A percentile compares a stretch with the other conserved stretches of the same genome.
Evolutionary conservation across 257 asterid species (phyloP).

Genomic region (Plantago elongata): DNA sequence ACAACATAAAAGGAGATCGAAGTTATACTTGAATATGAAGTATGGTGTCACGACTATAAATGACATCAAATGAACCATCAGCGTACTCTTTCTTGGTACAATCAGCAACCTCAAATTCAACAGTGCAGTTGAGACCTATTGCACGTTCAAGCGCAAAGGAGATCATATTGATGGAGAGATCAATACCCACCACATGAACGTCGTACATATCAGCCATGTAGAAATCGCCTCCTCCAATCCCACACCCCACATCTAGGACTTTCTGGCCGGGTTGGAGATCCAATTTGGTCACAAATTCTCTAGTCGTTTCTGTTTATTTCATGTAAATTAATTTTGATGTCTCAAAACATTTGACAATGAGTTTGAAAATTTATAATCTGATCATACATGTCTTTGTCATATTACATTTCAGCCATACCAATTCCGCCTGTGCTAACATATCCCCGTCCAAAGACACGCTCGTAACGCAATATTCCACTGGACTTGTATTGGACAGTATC

Average conservation of each 20-base stretch:
- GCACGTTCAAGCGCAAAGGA: conserved; percentile 96
- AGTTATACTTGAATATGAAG: conserved; percentile 85
- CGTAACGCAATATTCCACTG: conserved; percentile 83
- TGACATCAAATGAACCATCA: conserved; percentile 71
- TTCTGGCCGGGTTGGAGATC: conserved; percentile 88
- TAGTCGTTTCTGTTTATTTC: conserved; percentile 70
- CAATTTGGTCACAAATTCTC: conserved; percentile 71
- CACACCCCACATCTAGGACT: conserved; percentile 96
- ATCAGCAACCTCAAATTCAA: conserved; percentile 98
- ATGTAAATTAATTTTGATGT: neutral
- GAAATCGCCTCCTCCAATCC: conserved; percentile 98
- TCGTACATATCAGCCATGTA: conserved; percentile 91
- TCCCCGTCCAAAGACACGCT: conserved; percentile 92
- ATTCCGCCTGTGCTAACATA: conserved; percentile 97
- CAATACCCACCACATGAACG: conserved; percentile 95
- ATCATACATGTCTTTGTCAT: neutral
- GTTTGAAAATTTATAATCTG: neutral
- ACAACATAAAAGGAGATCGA: conserved; percentile 9
- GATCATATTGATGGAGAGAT: conserved; percentile 89
- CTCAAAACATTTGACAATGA: neutral
- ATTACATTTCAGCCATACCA: conserved; percentile 41
- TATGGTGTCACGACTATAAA: conserved; percentile 94
- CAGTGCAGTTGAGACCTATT: conserved; percentile 80
- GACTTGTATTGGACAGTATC: conserved; percentile 88
- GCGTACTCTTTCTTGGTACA: conserved; percentile 89